Conservation (phyloP, 2,329 filamentous ascomycete species). For the Phaeosphaeriaceae sp. region DNA sequence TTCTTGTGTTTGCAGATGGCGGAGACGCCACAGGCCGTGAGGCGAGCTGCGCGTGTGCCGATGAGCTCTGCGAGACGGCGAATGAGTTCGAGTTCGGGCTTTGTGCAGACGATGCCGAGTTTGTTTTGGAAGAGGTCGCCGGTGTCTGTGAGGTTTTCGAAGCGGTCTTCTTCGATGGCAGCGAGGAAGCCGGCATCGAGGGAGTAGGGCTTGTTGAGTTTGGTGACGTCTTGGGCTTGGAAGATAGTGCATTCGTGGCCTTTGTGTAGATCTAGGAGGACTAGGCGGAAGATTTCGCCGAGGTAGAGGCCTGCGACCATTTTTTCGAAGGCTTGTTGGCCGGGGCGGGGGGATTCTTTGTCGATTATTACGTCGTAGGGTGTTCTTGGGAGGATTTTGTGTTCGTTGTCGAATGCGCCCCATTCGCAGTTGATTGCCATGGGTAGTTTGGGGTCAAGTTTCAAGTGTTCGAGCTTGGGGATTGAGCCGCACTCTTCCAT, state of each 20-base stretch:
- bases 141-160: conserved; percentile 92
- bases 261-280: conserved; percentile 84
- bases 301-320: conserved; percentile 96
- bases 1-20: conserved; percentile 97
- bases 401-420: conserved; percentile 96
- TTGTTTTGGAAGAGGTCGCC: conserved; percentile 79
- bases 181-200: conserved; percentile 94
- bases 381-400: conserved; percentile 84
- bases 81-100: conserved; percentile 85
- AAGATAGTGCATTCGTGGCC: conserved; percentile 70
- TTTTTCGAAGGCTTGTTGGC: conserved; percentile 96
- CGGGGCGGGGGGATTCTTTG: conserved; percentile 87
- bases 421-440: conserved; percentile 99
- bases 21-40: conserved; percentile 92
- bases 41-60: conserved; percentile 88
- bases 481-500: conserved; percentile 93
- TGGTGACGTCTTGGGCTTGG: conserved; percentile 77
- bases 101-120: conserved; percentile 73
- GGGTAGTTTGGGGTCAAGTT: conserved; percentile 79
- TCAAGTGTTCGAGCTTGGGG: conserved; percentile 91
- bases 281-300: conserved; percentile 90
- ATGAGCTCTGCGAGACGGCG: conserved; percentile 92
- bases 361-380: conserved; percentile 88
- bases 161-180: conserved; percentile 92
- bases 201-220: conserved; percentile 84